These are phyloP conservation scores for Cucurbita pepo DNA, from an alignment of 306 rosid genomes.

Conservation along the genomic window DNA sequence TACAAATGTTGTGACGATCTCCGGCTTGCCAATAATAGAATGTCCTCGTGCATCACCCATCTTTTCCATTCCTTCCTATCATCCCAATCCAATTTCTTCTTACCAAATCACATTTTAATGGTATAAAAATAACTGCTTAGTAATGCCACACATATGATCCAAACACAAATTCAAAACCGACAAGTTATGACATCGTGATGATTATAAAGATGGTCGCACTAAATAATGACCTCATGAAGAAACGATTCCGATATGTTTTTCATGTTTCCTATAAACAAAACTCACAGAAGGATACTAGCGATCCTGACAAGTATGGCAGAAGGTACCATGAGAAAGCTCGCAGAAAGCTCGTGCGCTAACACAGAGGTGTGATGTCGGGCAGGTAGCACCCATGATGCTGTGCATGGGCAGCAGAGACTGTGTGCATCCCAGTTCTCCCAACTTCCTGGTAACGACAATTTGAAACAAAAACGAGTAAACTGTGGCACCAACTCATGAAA, in stretches of 20 bases:
- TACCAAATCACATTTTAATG: slow-evolving; percentile 37
- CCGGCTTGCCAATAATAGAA: slow-evolving; percentile 39
- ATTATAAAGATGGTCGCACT: background rate
- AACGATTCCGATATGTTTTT: slow-evolving; percentile 13
- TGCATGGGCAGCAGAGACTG: slow-evolving; percentile 55
- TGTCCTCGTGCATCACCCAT: slow-evolving; percentile 62
- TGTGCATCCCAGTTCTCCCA: slow-evolving; percentile 69
- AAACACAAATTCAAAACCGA: slow-evolving; percentile 8
- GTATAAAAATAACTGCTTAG: slow-evolving; percentile 25
- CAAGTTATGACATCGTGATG: background rate
- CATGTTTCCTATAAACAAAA: slow-evolving; percentile 49
- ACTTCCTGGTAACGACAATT: slow-evolving; percentile 26
- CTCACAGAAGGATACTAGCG: slow-evolving; percentile 98
- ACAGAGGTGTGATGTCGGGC: slow-evolving; percentile 46
- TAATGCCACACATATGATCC: slow-evolving; percentile 14
- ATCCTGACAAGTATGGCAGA: slow-evolving; percentile 95
- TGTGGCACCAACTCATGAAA: background rate
- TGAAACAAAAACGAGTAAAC: background rate
- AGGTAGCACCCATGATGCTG: slow-evolving; percentile 20
- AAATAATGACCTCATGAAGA: background rate
- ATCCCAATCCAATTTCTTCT: slow-evolving; percentile 58
- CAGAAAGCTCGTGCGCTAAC: slow-evolving; percentile 50
- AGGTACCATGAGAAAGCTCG: slow-evolving; percentile 94
- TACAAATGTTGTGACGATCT: slow-evolving; percentile 40
- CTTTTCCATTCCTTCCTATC: slow-evolving; percentile 82